phyloP scores from a whole-genome alignment of 2,329 filamentous ascomycete species.

The Epichloe baconii region DNA sequence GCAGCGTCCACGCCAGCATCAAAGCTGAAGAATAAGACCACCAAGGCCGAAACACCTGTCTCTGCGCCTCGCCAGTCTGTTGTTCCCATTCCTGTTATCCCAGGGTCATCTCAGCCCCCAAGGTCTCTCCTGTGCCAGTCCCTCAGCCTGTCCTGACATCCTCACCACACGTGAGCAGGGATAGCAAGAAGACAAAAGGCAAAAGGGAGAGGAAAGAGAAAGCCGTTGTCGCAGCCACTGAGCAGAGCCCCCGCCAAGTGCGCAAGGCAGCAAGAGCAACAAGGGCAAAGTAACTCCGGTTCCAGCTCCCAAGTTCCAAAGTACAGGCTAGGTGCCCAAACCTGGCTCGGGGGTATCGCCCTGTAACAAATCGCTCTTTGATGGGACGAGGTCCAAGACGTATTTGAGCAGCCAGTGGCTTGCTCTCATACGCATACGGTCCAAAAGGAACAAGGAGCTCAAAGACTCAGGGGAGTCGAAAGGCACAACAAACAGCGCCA shows the following conservation, averaged over 20 bases:
- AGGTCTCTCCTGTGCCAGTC: conserved; percentile 13
- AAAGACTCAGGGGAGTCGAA: neutral
- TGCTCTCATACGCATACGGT: neutral
- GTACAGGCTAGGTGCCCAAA: conserved; percentile 12
- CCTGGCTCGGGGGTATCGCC: neutral
- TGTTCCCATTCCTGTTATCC: conserved; percentile 24
- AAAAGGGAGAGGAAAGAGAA: conserved; percentile 19
- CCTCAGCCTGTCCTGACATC: conserved; percentile 6
- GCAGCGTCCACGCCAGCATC: conserved; percentile 13
- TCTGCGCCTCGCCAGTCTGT: conserved; percentile 16
- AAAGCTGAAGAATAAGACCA: conserved; percentile 10
- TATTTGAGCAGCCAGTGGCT: neutral
- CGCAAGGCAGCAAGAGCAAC: conserved; percentile 8
- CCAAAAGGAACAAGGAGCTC: neutral
- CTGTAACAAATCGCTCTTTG: no score
- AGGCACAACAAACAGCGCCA: neutral
- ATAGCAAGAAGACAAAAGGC: conserved; percentile 16
- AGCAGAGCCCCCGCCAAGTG: conserved; percentile 11
- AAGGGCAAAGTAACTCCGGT: conserved; percentile 14
- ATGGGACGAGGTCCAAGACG: neutral
- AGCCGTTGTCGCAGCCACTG: conserved; percentile 6
- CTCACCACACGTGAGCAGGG: conserved; percentile 13
- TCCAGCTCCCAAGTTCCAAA: conserved; percentile 11
- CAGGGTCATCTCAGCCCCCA: conserved; percentile 16
- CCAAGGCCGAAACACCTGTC: conserved; percentile 15